Conservation (phyloP, 257 asterid genomes). For the Dorcoceras hygrometricum region DNA sequence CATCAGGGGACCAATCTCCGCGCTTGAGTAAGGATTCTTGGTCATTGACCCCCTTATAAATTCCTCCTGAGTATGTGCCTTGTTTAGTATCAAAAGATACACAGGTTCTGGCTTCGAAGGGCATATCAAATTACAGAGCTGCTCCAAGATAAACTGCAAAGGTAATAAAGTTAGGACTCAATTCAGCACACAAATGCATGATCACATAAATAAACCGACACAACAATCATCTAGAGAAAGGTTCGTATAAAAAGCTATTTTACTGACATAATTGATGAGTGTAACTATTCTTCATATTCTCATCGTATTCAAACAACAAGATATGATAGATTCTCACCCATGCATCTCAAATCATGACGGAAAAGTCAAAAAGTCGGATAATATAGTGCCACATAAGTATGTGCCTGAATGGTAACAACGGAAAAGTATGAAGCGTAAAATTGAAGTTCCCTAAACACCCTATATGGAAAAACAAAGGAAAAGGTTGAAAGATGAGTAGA, state of each 20-base stretch:
- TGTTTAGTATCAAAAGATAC: slow-evolving; percentile 77
- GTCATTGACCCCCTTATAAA: slow-evolving; percentile 99
- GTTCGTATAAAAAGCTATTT: slow-evolving; percentile 9
- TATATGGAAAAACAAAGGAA: not conserved
- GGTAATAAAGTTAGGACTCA: slow-evolving; percentile 8
- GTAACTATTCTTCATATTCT: slow-evolving; percentile 3
- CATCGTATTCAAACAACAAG: slow-evolving; percentile 10
- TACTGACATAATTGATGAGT: slow-evolving; percentile 1
- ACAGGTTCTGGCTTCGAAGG: slow-evolving; percentile 92
- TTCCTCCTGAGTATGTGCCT: slow-evolving; percentile 97
- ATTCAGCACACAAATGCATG: slow-evolving; percentile 14
- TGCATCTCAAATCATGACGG: slow-evolving; percentile 15
- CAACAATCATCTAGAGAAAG: not conserved
- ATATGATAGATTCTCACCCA: not conserved
- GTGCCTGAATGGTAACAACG: not conserved
- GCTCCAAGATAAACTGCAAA: slow-evolving; percentile 95
- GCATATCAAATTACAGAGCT: slow-evolving; percentile 93
- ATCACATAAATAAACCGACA: not conserved
- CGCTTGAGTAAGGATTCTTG: slow-evolving; percentile 95
- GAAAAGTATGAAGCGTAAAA: slow-evolving; percentile 4
- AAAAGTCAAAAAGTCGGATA: slow-evolving; percentile 11
- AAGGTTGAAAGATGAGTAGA: slow-evolving; percentile 21
- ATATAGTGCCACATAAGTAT: slow-evolving; percentile 18
- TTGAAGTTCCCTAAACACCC: not conserved
- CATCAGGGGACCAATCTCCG: slow-evolving; percentile 98